Evolutionary conservation across 208 protist species (phyloP).

Genomic region (Vickermania spadyakhi): DNA sequence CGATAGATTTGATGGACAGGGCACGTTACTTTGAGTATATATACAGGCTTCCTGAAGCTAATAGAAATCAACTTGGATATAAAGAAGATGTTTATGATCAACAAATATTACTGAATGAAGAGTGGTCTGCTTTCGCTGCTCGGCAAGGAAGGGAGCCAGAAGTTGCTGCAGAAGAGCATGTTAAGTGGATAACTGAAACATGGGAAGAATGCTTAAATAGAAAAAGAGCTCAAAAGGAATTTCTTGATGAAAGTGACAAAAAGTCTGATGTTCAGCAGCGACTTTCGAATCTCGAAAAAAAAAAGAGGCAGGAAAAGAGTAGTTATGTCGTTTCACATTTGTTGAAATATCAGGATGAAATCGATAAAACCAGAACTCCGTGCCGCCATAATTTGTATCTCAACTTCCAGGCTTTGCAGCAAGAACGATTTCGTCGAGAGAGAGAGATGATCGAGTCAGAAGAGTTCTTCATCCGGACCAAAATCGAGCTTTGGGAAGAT

Average conservation of each 20-base stretch:
- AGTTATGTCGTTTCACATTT: constrained; percentile 19
- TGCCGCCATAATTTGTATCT: constrained; percentile 38
- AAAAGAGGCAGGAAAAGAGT: constrained; percentile 9
- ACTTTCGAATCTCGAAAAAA: background rate
- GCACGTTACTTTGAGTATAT: constrained; percentile 47
- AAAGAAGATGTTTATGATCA: constrained; percentile 48
- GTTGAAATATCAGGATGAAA: constrained; percentile 24
- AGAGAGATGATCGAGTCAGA: constrained; percentile 16
- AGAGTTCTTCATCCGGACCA: constrained; percentile 27
- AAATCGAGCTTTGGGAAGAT: constrained; percentile 17
- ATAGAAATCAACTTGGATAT: constrained; percentile 22
- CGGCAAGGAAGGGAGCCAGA: constrained; percentile 15
- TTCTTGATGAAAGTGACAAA: constrained; percentile 18
- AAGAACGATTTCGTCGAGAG: constrained; percentile 26
- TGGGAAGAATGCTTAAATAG: constrained; percentile 52
- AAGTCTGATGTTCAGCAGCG: constrained; percentile 12
- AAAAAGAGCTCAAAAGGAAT: constrained; percentile 19
- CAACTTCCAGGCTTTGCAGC: constrained; percentile 58
- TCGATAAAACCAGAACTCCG: constrained; percentile 7
- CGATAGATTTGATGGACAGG: constrained; percentile 57
- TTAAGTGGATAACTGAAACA: constrained; percentile 69
- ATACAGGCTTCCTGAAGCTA: constrained; percentile 25
- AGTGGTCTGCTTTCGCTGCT: constrained; percentile 34
- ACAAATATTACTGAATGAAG: constrained; percentile 51
- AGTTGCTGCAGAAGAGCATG: constrained; percentile 20